phyloP scores from a whole-genome alignment of 2,329 filamentous ascomycete species.

The Neocucurbitaria cava region DNA sequence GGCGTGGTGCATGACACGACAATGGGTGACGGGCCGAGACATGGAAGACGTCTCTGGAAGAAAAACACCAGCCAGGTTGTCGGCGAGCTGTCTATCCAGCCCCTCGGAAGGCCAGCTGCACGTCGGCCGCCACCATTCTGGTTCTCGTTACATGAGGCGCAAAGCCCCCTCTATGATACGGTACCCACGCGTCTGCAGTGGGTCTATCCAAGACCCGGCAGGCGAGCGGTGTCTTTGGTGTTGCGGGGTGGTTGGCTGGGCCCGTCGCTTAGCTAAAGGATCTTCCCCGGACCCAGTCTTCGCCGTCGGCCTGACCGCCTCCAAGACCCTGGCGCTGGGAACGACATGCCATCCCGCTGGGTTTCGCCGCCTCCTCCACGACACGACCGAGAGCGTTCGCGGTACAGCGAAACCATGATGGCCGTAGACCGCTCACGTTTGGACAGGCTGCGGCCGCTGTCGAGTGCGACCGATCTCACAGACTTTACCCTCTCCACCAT shows the following conservation, averaged over 20 bases:
- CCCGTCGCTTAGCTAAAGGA: conserved; percentile 10
- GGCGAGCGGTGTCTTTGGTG: conserved; percentile 13
- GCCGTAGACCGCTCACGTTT: conserved; percentile 7
- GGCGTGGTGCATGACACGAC: conserved; percentile 1
- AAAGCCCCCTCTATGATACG: conserved; percentile 12
- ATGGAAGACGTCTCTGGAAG: conserved; percentile 8
- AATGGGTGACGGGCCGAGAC: background rate
- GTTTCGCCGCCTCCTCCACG: conserved; percentile 20
- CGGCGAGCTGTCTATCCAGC: conserved; percentile 12
- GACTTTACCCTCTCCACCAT: conserved; percentile 24
- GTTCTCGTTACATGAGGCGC: conserved; percentile 15
- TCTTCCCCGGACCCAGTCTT: conserved; percentile 12
- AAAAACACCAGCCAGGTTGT: conserved; percentile 7
- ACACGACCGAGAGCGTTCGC: conserved; percentile 14
- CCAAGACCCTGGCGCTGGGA: conserved; percentile 26
- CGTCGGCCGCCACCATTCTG: conserved; percentile 5
- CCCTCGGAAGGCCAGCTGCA: conserved; percentile 11
- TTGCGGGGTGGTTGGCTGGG: conserved; percentile 17
- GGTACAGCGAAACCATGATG: conserved; percentile 12
- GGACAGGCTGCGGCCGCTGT: conserved; percentile 23
- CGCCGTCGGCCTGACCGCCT: conserved; percentile 14
- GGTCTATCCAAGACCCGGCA: conserved; percentile 13
- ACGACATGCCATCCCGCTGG: conserved; percentile 24
- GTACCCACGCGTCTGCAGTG: conserved; percentile 5
- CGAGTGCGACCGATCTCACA: conserved; percentile 28